A percentile compares a stretch with the other conserved stretches of the same genome.
phyloP scores from a whole-genome alignment of 1,139 yeast species.

The Yamadazyma membranifaciens region DNA sequence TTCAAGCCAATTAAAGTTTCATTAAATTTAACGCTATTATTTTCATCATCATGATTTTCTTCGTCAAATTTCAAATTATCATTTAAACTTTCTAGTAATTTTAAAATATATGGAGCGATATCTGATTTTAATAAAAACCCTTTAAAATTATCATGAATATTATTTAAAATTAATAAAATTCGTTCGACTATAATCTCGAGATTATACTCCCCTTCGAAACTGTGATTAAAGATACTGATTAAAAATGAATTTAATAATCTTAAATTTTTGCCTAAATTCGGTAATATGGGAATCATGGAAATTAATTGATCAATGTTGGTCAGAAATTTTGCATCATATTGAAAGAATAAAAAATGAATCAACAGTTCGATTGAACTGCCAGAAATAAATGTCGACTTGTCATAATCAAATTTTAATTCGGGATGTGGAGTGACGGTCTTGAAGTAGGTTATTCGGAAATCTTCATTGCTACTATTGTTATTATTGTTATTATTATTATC shows the following conservation, averaged over 20 bases:
- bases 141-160: conserved; percentile 33
- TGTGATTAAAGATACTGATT: conserved; percentile 18
- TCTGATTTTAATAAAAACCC: conserved; percentile 42
- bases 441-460: conserved; percentile 23
- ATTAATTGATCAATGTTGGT: conserved; percentile 45
- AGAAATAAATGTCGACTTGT: conserved; percentile 12
- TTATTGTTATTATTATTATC: not conserved
- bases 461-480: conserved; percentile 9
- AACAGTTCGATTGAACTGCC: conserved; percentile 58
- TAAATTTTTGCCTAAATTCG: conserved; percentile 55
- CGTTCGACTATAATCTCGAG: conserved; percentile 37
- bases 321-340: conserved; percentile 16
- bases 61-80: conserved; percentile 10
- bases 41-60: not conserved
- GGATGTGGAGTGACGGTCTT: conserved; percentile 59
- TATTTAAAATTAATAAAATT: conserved; percentile 32
- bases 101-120: conserved; percentile 39
- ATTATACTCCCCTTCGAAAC: conserved; percentile 22
- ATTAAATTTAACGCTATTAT: not conserved
- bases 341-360: conserved; percentile 69
- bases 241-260: conserved; percentile 31
- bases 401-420: conserved; percentile 54
- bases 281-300: conserved; percentile 62
- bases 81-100: conserved; percentile 29
- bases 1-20: conserved; percentile 9